Evolutionary conservation across 2,329 filamentous ascomycete species (phyloP), one percentile per base, ranked within the genome.

Genomic region (Epichloe brachyelytri): DNA sequence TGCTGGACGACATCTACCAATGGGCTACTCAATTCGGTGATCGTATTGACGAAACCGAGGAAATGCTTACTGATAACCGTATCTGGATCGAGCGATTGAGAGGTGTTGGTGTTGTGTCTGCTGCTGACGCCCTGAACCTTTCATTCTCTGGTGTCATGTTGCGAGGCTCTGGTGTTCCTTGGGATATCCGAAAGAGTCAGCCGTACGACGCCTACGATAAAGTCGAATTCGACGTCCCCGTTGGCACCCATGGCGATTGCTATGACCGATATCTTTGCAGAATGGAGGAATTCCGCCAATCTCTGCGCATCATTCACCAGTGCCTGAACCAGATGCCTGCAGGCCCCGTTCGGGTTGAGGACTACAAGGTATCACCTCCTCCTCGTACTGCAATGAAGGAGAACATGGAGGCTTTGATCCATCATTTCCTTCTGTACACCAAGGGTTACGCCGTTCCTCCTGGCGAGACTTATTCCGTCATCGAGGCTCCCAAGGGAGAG

Each of bases 321-420:
- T 98, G 94, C 71, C 75, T 98, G 61, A 97, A 98, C 79, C 88
- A 98, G 77, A 98, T 98, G 88, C 91, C 94, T 46, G 79, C 87
- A 46, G 93, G 93, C 30, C 93, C 93, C 49, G 80, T 97, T 65
- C 86, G 91, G 60, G 88, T 96, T 41, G 93, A 98, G 72, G 93
- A 98, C 72, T 98, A 97, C 82, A 98, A 98, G 81, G 81, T 98
- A 63, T 86, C 88, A 3, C 93, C 93, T 20, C 93, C 93, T 55
- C 94, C 93, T n/a, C 84, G 93, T 64, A 78, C 88, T 43, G 93
- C 93, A 64, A 98, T 98, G 93, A 98, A 98, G 80, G 93, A 98
- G 81, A 98, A 98, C 77, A 98, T 98, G 94, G 93, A 98, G 75
- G 90, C 93, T 39, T 80, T 98, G 43, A 98, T 98, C 67, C 93